phyloP scores from a whole-genome alignment of 2,329 filamentous ascomycete species.

The Colletotrichum somersetense region DNA sequence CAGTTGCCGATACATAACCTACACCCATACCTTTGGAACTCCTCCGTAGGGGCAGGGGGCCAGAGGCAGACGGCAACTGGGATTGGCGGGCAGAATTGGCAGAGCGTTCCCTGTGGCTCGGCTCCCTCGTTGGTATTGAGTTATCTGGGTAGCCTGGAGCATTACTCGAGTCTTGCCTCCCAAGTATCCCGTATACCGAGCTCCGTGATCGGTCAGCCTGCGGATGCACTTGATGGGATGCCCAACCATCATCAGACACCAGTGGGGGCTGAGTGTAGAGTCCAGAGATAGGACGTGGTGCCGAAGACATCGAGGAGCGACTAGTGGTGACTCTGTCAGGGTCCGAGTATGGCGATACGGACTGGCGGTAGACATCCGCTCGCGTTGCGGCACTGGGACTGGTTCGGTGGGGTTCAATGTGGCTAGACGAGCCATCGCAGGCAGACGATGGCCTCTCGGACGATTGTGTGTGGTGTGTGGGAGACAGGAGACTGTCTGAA shows the following conservation, averaged over 20 bases:
- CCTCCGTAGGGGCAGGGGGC: slow-evolving; percentile 78
- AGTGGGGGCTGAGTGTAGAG: slow-evolving; percentile 45
- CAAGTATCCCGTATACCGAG: slow-evolving; percentile 66
- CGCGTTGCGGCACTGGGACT: slow-evolving; percentile 34
- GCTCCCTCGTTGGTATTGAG: slow-evolving; percentile 72
- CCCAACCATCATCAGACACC: slow-evolving; percentile 43
- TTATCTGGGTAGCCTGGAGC: slow-evolving; percentile 70
- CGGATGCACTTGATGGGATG: slow-evolving; percentile 62
- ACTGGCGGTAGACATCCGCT: slow-evolving; percentile 35
- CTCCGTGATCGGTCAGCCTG: slow-evolving; percentile 70
- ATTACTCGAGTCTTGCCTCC: slow-evolving; percentile 73
- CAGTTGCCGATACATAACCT: slow-evolving; percentile 62
- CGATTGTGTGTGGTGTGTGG: slow-evolving; percentile 17
- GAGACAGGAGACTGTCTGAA: slow-evolving; percentile 24
- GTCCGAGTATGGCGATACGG: slow-evolving; percentile 27
- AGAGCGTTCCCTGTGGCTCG: slow-evolving; percentile 75
- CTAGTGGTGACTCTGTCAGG: slow-evolving; percentile 22
- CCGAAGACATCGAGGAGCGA: slow-evolving; percentile 14
- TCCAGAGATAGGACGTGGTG: slow-evolving; percentile 34
- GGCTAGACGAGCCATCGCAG: slow-evolving; percentile 50
- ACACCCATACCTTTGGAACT: slow-evolving; percentile 79
- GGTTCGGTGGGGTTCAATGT: slow-evolving; percentile 32
- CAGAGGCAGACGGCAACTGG: slow-evolving; percentile 63
- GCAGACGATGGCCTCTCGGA: neutral
- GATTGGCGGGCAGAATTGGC: slow-evolving; percentile 74